Conservation (phyloP, 2,329 filamentous ascomycete genomes). For the Magnaporthiopsis poae region DNA sequence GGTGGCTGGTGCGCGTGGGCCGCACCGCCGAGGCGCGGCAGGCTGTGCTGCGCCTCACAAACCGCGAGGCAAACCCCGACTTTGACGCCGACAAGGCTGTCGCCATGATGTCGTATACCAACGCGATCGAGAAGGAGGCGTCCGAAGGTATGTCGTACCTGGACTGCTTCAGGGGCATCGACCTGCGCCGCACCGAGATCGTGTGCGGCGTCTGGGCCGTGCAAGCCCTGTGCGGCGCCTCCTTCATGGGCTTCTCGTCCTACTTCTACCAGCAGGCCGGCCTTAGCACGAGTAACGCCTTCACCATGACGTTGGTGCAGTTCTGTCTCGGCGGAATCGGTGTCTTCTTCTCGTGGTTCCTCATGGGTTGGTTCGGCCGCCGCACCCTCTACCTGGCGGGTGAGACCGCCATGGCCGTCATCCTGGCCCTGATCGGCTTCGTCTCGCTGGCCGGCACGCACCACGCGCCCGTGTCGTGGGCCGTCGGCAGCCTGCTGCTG, state of each 20-base stretch:
- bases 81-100: conserved; percentile 16
- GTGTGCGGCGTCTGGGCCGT: conserved; percentile 39
- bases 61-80: conserved; percentile 12
- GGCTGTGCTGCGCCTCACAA: conserved; percentile 23
- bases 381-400: conserved; percentile 40
- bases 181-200: conserved; percentile 44
- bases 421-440: conserved; percentile 28
- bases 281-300: conserved; percentile 25
- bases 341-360: conserved; percentile 39
- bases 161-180: conserved; percentile 43
- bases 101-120: conserved; percentile 20
- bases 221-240: conserved; percentile 37
- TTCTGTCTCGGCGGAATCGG: conserved; percentile 42
- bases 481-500: conserved; percentile 10
- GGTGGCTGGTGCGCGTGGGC: conserved; percentile 34
- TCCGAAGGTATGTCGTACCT: conserved; percentile 34
- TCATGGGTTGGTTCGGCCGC: conserved; percentile 39
- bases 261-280: conserved; percentile 33
- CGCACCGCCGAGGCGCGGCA: conserved; percentile 23
- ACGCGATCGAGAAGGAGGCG: conserved; percentile 35
- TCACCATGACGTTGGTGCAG: conserved; percentile 36
- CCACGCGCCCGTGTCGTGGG: conserved; percentile 24
- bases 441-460: conserved; percentile 17
- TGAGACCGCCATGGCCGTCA: conserved; percentile 28
- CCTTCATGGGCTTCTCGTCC: conserved; percentile 39